Base-by-base conservation (phyloP, 805 yeast genomes). In the Metschnikowia lachancei region DNA sequence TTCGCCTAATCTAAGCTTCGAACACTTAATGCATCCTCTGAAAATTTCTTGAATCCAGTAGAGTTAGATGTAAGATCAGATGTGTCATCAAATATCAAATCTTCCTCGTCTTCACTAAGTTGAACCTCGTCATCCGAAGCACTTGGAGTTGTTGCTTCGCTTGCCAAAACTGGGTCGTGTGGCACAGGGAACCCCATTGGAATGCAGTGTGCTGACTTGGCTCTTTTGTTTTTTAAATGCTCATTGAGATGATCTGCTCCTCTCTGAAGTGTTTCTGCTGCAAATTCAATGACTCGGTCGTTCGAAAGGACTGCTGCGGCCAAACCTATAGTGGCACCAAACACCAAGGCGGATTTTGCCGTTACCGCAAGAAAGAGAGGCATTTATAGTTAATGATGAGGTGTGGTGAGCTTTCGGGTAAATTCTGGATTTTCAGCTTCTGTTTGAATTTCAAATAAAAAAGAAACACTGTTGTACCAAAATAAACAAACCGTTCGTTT, bases 141-240 rank as follows among this genome's bases (percentile, higher is more conserved):
- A 14, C 39, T 36, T 17, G 55, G 55, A 12, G 55, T 51, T 4
- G 55, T 49, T 18, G 45, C 52, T 39, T 49, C 55, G 32, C 50
- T 42, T 8, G 13, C 34, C 14, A 29, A 8, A 6, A 19, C 38
- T 8, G 28, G 17, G 10, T 22, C 43, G 19, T 26, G 17, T 12
- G 26, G 32, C 17, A 35, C 12, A 5, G 20, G 28, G 17, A 41
- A 45, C 8, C 42, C 43, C 10, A 33, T 41, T 9, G 33, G 18
- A 31, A 43, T 20, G 11, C 20, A 13, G n/a, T 16, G 18, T 17
- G 49, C 50, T 45, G 45, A 29, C 13, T 32, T 24, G 20, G 36
- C 18, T 37, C 41, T 38, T 17, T 41, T 45, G 30, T 45, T 37
- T 14, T 29, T 37, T 19, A 48, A n/a, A 29, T 39, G 42, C 12